Evolutionary conservation across 2,329 filamentous ascomycete species (phyloP).

Genomic region (Hypoxylon sp.): DNA sequence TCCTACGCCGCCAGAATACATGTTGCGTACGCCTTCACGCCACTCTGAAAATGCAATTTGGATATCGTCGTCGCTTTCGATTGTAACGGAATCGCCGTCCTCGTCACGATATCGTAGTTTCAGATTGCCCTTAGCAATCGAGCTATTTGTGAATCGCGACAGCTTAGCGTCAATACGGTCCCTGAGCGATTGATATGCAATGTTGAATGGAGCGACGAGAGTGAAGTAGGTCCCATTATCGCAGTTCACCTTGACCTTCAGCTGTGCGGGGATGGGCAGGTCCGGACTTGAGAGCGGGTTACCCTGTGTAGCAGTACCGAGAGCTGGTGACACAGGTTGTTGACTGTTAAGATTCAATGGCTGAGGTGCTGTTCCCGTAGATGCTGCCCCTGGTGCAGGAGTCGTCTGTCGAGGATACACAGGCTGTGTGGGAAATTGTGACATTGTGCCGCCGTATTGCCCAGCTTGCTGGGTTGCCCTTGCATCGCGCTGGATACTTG

Average conservation of each 20-base stretch:
- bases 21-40: conserved; percentile 75
- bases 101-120: conserved; percentile 92
- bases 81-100: conserved; percentile 92
- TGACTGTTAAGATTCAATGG: conserved; percentile 57
- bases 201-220: conserved; percentile 95
- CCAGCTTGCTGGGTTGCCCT: conserved; percentile 63
- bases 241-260: conserved; percentile 96
- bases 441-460: conserved; percentile 66
- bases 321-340: conserved; percentile 62
- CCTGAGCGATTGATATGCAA: conserved; percentile 91
- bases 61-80: conserved; percentile 95
- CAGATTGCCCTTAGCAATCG: conserved; percentile 84
- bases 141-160: conserved; percentile 85
- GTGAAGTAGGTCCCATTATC: conserved; percentile 89
- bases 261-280: conserved; percentile 74
- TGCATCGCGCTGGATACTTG: conserved; percentile 73
- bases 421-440: conserved; percentile 69
- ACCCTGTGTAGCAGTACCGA: conserved; percentile 54
- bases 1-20: conserved; percentile 77
- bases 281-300: conserved; percentile 62
- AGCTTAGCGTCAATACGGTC: conserved; percentile 97
- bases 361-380: conserved; percentile 51
- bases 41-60: conserved; percentile 96
- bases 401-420: conserved; percentile 64
- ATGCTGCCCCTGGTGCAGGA: conserved; percentile 56